These are phyloP conservation scores for Teratosphaeria pseudoeucalypti DNA, from an alignment of 2,329 filamentous ascomycete species.

Conservation along the genomic window DNA sequence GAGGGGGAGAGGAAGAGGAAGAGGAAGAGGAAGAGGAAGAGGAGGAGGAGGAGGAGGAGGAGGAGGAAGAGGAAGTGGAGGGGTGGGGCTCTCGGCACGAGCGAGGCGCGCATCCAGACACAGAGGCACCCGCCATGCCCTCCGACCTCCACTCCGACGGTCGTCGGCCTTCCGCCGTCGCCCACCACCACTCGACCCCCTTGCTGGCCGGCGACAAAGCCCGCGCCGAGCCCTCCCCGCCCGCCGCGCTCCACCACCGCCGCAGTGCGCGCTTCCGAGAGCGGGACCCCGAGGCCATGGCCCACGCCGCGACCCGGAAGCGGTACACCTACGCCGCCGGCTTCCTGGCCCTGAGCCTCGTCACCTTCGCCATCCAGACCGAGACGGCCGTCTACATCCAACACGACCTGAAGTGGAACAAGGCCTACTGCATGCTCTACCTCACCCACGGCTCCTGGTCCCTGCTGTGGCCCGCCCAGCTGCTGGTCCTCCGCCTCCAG, in stretches of 20 bases:
- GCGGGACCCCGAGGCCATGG: conserved; percentile 58
- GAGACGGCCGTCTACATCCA: conserved; percentile 94
- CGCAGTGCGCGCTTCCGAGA: conserved; percentile 59
- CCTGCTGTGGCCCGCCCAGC: conserved; percentile 76
- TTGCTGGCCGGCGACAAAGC: conserved; percentile 39
- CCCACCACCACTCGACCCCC: conserved; percentile 34
- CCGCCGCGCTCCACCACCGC: conserved; percentile 40
- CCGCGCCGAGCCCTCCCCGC: conserved; percentile 29
- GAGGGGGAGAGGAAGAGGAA: background rate
- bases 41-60: conserved; percentile 13
- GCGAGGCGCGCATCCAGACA: conserved; percentile 29
- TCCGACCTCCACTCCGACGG: conserved; percentile 36
- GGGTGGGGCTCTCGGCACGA: conserved; percentile 32
- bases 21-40: conserved; percentile 7
- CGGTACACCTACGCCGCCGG: conserved; percentile 81
- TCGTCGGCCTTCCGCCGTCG: background rate
- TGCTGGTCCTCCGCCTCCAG: conserved; percentile 68
- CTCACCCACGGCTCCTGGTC: conserved; percentile 92
- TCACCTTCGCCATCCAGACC: conserved; percentile 88
- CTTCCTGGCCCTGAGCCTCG: conserved; percentile 71
- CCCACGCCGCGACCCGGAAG: conserved; percentile 55
- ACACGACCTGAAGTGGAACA: conserved; percentile 84
- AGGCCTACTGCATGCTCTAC: conserved; percentile 99
- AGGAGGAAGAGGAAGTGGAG: conserved; percentile 19
- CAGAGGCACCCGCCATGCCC: conserved; percentile 33